Base-by-base conservation (phyloP, 177 flowering plant genomes). In the Telopea speciosissima region DNA sequence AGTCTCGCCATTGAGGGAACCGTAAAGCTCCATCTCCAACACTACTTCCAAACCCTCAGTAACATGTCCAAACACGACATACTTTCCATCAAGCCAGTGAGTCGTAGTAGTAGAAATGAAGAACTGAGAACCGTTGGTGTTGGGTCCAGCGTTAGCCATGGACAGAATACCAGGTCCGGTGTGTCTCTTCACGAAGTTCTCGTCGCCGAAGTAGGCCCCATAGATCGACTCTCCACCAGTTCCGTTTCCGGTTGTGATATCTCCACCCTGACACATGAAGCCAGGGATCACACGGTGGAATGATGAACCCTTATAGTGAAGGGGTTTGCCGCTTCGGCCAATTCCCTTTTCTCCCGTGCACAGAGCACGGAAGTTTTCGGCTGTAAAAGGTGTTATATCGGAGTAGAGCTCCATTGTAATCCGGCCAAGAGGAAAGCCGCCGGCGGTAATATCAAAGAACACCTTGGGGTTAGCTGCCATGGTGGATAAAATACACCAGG, bases 71-170 rank as follows among this genome's bases (percentile, higher is more conserved):
- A 76, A 76, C 58, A 76, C 78, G 11, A 76, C 78, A 54, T 76
- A 68, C n/a, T 0, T 24, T 76, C 75, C 78, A n/a, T 76, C 75
- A 1, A 71, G 75, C 78, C 78, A 72, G 12, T 42, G n/a, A 7
- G 94, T 90, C 75, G 69, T 72, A 0, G 82, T 87, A 0, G 91
- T 86, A 8, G 93, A 89, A 36, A 92, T 88, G 73, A 90, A 90
- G 79, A 92, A 92, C 69, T 90, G 96, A 24, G 97, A 92, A 28
- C 96, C 96, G 75, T 92, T 92, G 33, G 87, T 81, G 71, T 88
- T 91, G 28, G 85, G 86, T 40, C 97, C 95, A 24, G 91, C 75
- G 82, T 92, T 92, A 61, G 94, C 96, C 97, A 90, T 92, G 13
- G 94, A 90, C 25, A 92, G 73, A 45, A 84, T 8, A 2, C 96